Evolutionary conservation across 225 moss, liverwort and hornwort genomes (phyloP).

Genomic region (Bryum argenteum): DNA sequence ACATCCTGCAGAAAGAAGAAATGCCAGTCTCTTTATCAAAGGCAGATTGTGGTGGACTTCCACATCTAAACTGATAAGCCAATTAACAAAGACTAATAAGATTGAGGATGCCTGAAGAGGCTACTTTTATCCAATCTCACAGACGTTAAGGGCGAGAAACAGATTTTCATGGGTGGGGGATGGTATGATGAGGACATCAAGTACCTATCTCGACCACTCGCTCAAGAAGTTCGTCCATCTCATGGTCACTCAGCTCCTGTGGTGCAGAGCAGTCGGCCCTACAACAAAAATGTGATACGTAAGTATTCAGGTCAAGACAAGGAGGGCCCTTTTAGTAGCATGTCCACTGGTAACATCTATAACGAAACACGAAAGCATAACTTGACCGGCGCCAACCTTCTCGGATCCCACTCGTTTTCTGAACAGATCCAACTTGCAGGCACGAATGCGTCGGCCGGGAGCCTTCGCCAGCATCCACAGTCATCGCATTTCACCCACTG

Average conservation of each 20-base stretch:
- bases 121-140: constrained; percentile 2
- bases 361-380: neutral
- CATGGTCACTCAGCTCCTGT: constrained; percentile 75
- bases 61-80: constrained; percentile 5
- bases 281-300: constrained; percentile 27
- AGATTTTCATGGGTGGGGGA: constrained; percentile 4
- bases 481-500: constrained; percentile 95
- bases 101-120: neutral
- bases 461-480: constrained; percentile 85
- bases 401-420: constrained; percentile 71
- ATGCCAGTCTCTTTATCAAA: no score
- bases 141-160: constrained; percentile 17
- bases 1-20: neutral
- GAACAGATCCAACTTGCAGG: constrained; percentile 84
- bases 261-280: constrained; percentile 81
- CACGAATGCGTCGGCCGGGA: constrained; percentile 72
- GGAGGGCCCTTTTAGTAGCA: constrained; percentile 8
- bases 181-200: constrained; percentile 29
- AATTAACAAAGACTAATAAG: constrained; percentile 1
- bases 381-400: constrained; percentile 47
- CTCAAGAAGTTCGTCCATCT: constrained; percentile 76
- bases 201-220: constrained; percentile 66
- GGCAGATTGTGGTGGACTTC: constrained; percentile 5
- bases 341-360: constrained; percentile 8
- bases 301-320: neutral